Conservation (phyloP, 2,329 filamentous ascomycete genomes). For the Camptophora hylomeconis region DNA sequence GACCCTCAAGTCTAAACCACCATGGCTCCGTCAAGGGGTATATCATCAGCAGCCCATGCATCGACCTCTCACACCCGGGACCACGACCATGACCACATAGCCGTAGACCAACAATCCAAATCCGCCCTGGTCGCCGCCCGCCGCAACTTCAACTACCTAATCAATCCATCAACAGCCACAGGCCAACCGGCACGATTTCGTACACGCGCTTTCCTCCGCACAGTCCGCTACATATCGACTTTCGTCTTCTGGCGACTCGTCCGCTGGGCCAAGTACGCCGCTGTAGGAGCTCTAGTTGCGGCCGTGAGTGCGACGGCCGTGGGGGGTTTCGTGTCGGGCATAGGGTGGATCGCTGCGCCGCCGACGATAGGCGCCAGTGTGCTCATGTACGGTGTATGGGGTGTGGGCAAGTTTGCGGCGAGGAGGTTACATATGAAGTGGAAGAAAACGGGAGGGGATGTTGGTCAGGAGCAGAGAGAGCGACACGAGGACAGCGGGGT, state of each 20-base stretch:
- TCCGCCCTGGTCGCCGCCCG: constrained; percentile 13
- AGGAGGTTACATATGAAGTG: constrained; percentile 12
- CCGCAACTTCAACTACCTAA: constrained; percentile 16
- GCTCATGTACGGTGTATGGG: constrained; percentile 14
- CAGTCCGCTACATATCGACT: constrained; percentile 11
- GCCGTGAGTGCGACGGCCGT: constrained; percentile 14
- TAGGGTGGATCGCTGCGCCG: constrained; percentile 15
- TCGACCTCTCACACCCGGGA: neutral
- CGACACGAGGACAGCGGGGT: constrained; percentile 9
- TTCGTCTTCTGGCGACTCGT: constrained; percentile 17
- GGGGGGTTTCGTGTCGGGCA: constrained; percentile 12
- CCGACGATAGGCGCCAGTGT: constrained; percentile 14
- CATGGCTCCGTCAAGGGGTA: constrained; percentile 4
- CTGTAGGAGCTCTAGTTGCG: constrained; percentile 13
- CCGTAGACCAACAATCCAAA: constrained; percentile 14
- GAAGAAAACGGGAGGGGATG: constrained; percentile 11
- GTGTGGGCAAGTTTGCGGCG: constrained; percentile 13
- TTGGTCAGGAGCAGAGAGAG: constrained; percentile 11
- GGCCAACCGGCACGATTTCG: constrained; percentile 11
- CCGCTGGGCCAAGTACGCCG: constrained; percentile 18
- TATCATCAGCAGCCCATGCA: neutral
- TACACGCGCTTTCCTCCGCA: constrained; percentile 15
- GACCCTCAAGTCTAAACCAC: too few relatives aligned
- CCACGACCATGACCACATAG: constrained; percentile 7
- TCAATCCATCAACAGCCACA: constrained; percentile 7